Evolutionary conservation across 306 rosid genomes (phyloP).

Genomic region (Cyclanthera cordifolia): DNA sequence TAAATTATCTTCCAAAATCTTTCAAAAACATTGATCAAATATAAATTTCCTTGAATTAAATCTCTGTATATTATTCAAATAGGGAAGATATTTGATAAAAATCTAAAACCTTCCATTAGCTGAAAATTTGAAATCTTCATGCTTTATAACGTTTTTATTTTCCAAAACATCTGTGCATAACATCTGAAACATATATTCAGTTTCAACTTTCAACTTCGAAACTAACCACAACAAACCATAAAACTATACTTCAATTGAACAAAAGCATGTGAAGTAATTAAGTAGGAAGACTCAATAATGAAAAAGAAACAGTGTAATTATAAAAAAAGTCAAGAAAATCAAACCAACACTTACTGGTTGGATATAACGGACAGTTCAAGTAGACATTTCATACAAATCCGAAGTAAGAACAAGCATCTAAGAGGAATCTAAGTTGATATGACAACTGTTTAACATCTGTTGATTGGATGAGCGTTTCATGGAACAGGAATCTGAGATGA

Average conservation of each 20-base stretch:
- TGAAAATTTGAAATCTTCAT: not conserved
- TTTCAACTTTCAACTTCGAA: not conserved
- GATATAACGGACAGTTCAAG: constrained; percentile 1
- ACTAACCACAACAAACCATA: not conserved
- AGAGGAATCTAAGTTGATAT: not conserved
- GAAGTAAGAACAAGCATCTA: not conserved
- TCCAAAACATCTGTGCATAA: not conserved
- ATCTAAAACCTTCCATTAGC: not conserved
- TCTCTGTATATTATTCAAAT: too few relatives aligned
- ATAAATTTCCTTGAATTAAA: too few relatives aligned
- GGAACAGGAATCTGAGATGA: not conserved
- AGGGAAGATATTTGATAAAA: too few relatives aligned
- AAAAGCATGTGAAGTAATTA: not conserved
- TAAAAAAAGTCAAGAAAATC: not conserved
- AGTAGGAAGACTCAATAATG: not conserved
- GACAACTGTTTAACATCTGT: not conserved
- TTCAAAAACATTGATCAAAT: too few relatives aligned
- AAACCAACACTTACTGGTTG: not conserved
- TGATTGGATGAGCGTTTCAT: not conserved
- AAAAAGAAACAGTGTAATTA: constrained; percentile 1
- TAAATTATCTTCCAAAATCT: too few relatives aligned
- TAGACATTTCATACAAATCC: constrained; percentile 8
- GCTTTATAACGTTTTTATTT: not conserved
- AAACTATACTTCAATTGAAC: not conserved
- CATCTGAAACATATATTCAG: not conserved